phyloP scores from a whole-genome alignment of 805 yeast species.

The Lipomyces oligophaga region DNA sequence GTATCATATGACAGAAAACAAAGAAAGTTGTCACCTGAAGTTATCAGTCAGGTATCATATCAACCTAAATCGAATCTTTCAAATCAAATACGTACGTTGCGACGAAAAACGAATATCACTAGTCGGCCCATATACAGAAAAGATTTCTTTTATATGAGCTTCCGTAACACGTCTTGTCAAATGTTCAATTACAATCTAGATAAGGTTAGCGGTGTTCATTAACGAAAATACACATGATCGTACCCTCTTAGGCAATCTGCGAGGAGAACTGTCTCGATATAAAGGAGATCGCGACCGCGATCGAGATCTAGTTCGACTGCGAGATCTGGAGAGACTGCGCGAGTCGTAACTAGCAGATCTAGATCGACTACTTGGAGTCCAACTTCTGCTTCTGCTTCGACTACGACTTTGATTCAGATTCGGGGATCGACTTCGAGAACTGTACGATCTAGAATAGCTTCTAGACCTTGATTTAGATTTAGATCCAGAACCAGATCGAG shows the following conservation, averaged over 20 bases:
- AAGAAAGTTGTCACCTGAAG: constrained; percentile 6
- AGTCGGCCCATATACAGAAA: constrained; percentile 22
- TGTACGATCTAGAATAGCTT: too few relatives aligned
- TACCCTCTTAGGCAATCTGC: constrained; percentile 4
- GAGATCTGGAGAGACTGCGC: constrained; percentile 7
- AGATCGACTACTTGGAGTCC: too few relatives aligned
- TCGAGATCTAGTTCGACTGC: constrained; percentile 4
- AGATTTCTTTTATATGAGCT: constrained; percentile 25
- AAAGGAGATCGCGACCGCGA: constrained; percentile 2
- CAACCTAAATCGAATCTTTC: not conserved
- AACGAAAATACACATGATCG: not conserved
- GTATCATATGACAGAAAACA: constrained; percentile 18
- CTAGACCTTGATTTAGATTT: too few relatives aligned
- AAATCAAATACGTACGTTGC: not conserved
- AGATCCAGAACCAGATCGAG: too few relatives aligned
- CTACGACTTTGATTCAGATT: too few relatives aligned
- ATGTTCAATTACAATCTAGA: constrained; percentile 19
- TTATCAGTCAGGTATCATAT: not conserved
- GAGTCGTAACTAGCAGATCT: not conserved
- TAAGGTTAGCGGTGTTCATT: not conserved
- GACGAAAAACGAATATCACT: constrained; percentile 11
- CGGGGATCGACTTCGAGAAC: too few relatives aligned
- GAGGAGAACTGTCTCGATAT: not conserved
- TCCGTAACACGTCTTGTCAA: constrained; percentile 20
- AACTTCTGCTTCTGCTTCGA: too few relatives aligned